phyloP scores from a whole-genome alignment of 345 rosid species.

The Eucalyptus tenuipes region DNA sequence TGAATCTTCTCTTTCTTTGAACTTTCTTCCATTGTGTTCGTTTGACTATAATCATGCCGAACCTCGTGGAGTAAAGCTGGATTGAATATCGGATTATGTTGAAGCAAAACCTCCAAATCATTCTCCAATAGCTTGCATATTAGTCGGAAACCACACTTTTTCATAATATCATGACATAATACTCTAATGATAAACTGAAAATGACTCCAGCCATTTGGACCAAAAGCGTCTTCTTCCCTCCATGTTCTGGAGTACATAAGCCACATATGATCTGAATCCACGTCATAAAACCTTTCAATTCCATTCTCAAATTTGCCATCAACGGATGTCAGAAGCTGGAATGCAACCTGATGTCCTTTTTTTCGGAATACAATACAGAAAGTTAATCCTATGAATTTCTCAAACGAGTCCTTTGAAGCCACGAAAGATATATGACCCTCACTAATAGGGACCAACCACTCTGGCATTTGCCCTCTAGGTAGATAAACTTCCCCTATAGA shows the following conservation, averaged over 20 bases:
- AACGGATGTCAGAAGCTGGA: rapidly evolving
- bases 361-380: not conserved
- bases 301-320: not conserved
- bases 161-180: rapidly evolving
- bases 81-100: not conserved
- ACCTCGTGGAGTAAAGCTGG: not conserved
- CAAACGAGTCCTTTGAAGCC: not conserved
- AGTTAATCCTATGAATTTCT: not conserved
- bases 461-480: not conserved
- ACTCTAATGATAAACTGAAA: not conserved
- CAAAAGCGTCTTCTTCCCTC: not conserved
- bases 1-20: not conserved
- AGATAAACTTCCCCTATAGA: rapidly evolving
- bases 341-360: too few species aligned
- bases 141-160: not conserved
- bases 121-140: not conserved
- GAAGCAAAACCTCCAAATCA: not conserved
- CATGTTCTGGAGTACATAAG: not conserved
- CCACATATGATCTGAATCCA: not conserved
- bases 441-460: not conserved
- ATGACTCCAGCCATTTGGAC: not conserved
- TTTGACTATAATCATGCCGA: not conserved
- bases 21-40: not conserved
- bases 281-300: too few species aligned
- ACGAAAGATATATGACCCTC: not conserved